Evolutionary conservation across 805 yeast species (phyloP).

Genomic region (Jamesozyma spencerorum): DNA sequence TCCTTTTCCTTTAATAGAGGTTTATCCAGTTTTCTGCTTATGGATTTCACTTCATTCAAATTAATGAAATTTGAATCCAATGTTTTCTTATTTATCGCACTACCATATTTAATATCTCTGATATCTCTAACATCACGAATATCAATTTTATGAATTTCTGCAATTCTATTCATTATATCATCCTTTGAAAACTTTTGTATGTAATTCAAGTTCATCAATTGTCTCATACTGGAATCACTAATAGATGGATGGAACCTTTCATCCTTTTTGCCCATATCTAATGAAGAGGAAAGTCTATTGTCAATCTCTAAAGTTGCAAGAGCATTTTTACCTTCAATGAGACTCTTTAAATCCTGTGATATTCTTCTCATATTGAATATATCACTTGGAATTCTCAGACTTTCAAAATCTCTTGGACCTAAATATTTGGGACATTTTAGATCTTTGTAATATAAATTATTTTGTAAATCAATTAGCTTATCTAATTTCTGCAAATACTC

Average conservation of each 20-base stretch:
- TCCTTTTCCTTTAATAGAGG: constrained; percentile 16
- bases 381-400: constrained; percentile 17
- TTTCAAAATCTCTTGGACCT: constrained; percentile 14
- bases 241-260: neutral
- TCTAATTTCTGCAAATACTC: constrained; percentile 4
- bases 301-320: neutral
- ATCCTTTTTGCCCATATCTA: too few relatives aligned
- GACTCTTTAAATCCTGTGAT: constrained; percentile 3
- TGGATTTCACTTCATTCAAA: constrained; percentile 15
- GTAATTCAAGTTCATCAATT: neutral
- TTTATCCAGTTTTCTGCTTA: constrained; percentile 19
- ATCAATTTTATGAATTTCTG: constrained; percentile 19
- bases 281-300: too few relatives aligned
- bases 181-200: constrained; percentile 3
- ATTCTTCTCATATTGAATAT: constrained; percentile 7
- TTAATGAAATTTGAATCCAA: constrained; percentile 8
- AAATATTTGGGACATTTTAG: constrained; percentile 13
- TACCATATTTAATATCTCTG: constrained; percentile 5
- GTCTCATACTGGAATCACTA: neutral
- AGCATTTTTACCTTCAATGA: constrained; percentile 2
- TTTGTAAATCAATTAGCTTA: constrained; percentile 10
- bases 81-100: constrained; percentile 2
- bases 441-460: constrained; percentile 11
- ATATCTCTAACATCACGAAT: constrained; percentile 16
- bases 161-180: constrained; percentile 8